Base-by-base conservation (phyloP, 306 rosid genomes). In the Prosopis cineraria region DNA sequence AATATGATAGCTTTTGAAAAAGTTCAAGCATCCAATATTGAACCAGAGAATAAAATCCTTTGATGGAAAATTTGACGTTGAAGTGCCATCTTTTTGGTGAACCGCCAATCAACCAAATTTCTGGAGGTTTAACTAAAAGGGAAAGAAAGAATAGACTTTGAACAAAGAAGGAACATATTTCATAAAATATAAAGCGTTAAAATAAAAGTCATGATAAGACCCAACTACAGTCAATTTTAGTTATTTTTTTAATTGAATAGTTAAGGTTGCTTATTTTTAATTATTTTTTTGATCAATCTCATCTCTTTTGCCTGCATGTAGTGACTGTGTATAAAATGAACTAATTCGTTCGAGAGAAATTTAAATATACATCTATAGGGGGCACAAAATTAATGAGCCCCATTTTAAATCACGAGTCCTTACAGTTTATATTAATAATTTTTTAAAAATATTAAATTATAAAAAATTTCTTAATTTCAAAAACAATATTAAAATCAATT, bases 81-180 rank as follows among this genome's bases (percentile, higher is more conserved):
- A 20, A 10, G 25, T 67, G 33, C 50, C 52, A 11, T 67, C 33
- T 40, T 67, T 67, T 40, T 40, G 72, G 34, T 67, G 52, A 67
- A 40, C 53, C 34, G 52, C 52, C 33, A 40, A 67, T 40, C 53
- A 39, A 67, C 52, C 72, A 22, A 12, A 2, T 40, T 67, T 67
- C 34, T n/a, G n/a, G n/a, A 39, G 50, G 52, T 67, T 67, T 24
- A 67, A 67, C 52, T 22, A 67, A 67, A 67, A 67, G 34, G 34
- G 2, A 20, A 67, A 16, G 22, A 45, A 45, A 16, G 22, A 45
- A 45, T 45, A 40, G 34, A 67, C 52, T 64, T n/a, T 36, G 29
- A 39, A 64, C 40, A 64, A 64, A 64, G 47, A 36, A 19, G 70
- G 68, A 63, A 1, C 43, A 8, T 17, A 33, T 19, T 3, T 6